Conservation (phyloP, 179 eudicot genomes). For the Drosera spatulata region DNA sequence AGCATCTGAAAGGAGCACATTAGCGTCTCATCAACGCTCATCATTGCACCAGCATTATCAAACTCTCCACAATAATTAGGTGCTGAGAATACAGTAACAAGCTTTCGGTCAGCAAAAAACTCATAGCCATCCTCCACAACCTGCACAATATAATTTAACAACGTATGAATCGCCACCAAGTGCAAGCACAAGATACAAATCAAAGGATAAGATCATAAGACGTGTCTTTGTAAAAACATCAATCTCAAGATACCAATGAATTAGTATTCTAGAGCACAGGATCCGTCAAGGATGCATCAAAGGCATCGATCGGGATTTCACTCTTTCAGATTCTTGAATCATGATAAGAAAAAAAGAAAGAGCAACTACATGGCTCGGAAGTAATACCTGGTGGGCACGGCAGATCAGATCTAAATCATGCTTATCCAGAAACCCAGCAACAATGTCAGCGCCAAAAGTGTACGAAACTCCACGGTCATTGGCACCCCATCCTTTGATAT, state of each 20-base stretch:
- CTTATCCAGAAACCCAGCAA: conserved; percentile 37
- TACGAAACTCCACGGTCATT: conserved; percentile 46
- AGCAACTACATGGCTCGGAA: not conserved
- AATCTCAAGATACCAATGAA: no score
- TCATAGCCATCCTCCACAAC: conserved; percentile 48
- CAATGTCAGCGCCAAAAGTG: conserved; percentile 42
- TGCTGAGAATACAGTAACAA: conserved; percentile 21
- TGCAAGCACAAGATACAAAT: not conserved
- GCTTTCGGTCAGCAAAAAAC: conserved; percentile 37
- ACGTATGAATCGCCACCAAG: not conserved
- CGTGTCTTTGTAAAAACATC: not conserved
- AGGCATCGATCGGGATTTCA: no score
- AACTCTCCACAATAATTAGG: no score
- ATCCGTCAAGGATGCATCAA: no score
- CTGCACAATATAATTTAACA: conserved; percentile 11
- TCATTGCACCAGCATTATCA: conserved; percentile 46
- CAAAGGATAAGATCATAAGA: not conserved
- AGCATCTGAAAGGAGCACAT: conserved; percentile 47
- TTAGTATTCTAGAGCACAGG: no score
- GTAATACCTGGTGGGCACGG: conserved; percentile 42
- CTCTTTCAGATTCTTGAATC: not conserved
- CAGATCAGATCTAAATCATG: conserved; percentile 40
- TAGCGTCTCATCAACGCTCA: conserved; percentile 37
- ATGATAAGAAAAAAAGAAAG: not conserved
- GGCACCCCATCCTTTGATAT: conserved; percentile 42